Evolutionary conservation across 1,284 basidiomycete genomes (phyloP).

Genomic region (Mycosarcoma mackinlayi): DNA sequence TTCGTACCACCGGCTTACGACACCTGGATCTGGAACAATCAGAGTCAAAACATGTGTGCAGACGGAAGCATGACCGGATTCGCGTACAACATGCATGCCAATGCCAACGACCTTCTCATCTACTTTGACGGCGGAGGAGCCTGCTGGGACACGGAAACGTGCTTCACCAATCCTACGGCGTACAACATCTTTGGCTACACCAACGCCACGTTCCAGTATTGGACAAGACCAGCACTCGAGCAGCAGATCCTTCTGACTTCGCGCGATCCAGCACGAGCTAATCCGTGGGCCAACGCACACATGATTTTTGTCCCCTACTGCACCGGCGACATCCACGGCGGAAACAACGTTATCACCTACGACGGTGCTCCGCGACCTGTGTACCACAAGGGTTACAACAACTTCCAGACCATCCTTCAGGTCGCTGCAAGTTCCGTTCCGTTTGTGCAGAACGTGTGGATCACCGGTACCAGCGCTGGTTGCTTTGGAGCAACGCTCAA

Average conservation of each 20-base stretch:
- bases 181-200: slow-evolving; percentile 27
- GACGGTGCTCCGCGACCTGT: slow-evolving; percentile 19
- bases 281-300: slow-evolving; percentile 21
- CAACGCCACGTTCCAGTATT: slow-evolving; percentile 7
- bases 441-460: slow-evolving; percentile 14
- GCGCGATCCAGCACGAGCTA: slow-evolving; percentile 21
- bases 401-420: slow-evolving; percentile 26
- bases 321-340: slow-evolving; percentile 31
- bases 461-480: slow-evolving; percentile 30
- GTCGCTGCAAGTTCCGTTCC: slow-evolving; percentile 11
- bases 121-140: slow-evolving; percentile 31
- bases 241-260: slow-evolving; percentile 22
- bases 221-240: slow-evolving; percentile 2
- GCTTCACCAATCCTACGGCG: slow-evolving; percentile 22
- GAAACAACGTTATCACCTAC: slow-evolving; percentile 23
- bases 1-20: slow-evolving; percentile 22
- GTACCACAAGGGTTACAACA: slow-evolving; percentile 30
- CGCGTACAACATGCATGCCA: slow-evolving; percentile 26
- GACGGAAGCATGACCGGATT: slow-evolving; percentile 30
- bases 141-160: slow-evolving; percentile 26
- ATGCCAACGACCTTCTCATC: slow-evolving; percentile 26
- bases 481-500: slow-evolving; percentile 34
- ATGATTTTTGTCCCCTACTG: slow-evolving; percentile 38
- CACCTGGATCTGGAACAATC: slow-evolving; percentile 27
- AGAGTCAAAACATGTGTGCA: slow-evolving; percentile 22